phyloP scores from a whole-genome alignment of 1,284 basidiomycete species.

The Trametes hirsuta region DNA sequence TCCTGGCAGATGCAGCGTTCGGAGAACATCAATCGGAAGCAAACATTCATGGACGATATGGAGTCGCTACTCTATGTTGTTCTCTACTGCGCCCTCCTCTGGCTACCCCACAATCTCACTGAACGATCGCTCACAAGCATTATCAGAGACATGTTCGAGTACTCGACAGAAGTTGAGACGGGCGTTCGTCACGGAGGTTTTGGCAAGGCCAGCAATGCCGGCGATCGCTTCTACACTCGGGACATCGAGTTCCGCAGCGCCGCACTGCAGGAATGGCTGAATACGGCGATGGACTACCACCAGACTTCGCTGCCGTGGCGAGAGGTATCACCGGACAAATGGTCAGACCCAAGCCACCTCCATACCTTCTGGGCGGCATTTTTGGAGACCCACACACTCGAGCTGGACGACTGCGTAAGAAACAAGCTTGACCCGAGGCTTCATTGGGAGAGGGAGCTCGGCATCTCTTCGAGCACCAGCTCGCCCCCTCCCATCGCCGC shows the following conservation, averaged over 20 bases:
- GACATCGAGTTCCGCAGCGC: not conserved
- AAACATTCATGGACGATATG: slow-evolving; percentile 15
- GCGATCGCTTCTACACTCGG: not conserved
- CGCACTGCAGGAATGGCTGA: slow-evolving; percentile 5
- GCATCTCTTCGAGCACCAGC: too few relatives aligned
- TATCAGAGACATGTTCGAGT: not conserved
- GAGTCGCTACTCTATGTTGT: slow-evolving; percentile 21
- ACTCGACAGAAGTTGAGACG: not conserved
- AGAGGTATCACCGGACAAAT: too few relatives aligned
- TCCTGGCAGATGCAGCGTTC: not conserved
- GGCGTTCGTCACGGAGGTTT: not conserved
- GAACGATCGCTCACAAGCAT: not conserved
- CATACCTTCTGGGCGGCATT: slow-evolving; percentile 5
- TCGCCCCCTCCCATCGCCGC: too few relatives aligned
- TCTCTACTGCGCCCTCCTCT: slow-evolving; percentile 9
- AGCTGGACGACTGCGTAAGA: not conserved
- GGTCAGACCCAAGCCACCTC: not conserved
- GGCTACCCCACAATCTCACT: slow-evolving; percentile 7
- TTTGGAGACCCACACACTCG: not conserved
- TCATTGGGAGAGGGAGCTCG: too few relatives aligned
- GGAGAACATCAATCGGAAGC: not conserved
- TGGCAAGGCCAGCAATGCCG: not conserved
- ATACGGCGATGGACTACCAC: slow-evolving; percentile 4
- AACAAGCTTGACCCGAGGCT: not conserved
- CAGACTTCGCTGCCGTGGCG: not conserved